These are phyloP conservation scores for Scheffersomyces ergatensis DNA, from an alignment of 805 yeast species.

Conservation along the genomic window DNA sequence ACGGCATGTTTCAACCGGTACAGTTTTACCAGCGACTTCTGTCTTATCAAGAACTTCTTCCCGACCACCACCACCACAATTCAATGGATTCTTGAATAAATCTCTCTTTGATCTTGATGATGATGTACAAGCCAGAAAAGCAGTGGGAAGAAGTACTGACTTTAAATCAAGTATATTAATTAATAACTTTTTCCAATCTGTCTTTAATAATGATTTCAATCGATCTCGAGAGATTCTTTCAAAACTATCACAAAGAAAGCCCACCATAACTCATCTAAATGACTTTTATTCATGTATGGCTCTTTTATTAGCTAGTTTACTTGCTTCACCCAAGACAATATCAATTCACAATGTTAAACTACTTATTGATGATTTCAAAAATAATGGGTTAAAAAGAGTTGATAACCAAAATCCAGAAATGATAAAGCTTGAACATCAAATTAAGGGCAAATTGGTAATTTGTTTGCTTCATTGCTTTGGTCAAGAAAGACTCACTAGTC, in stretches of 20 bases:
- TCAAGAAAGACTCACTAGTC: not conserved
- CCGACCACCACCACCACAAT: too few relatives aligned
- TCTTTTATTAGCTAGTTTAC: constrained; percentile 8
- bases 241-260: too few relatives aligned
- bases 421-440: not conserved
- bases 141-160: constrained; percentile 3
- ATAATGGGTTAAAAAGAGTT: not conserved
- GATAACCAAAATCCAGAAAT: not conserved
- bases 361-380: constrained; percentile 8
- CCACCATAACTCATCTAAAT: too few relatives aligned
- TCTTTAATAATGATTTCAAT: constrained; percentile 10
- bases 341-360: constrained; percentile 9
- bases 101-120: constrained; percentile 1
- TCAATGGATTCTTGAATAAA: not conserved
- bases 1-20: too few relatives aligned
- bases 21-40: too few relatives aligned
- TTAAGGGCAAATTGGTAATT: not conserved
- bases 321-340: not conserved
- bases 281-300: constrained; percentile 13
- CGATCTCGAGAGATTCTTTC: constrained; percentile 8
- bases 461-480: constrained; percentile 1
- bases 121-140: not conserved
- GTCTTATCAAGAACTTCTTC: too few relatives aligned
- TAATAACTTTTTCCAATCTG: constrained; percentile 13
- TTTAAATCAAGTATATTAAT: constrained; percentile 8